Evolutionary conservation across 768 basidiomycete genomes (phyloP).

Genomic region (Mycena pura): DNA sequence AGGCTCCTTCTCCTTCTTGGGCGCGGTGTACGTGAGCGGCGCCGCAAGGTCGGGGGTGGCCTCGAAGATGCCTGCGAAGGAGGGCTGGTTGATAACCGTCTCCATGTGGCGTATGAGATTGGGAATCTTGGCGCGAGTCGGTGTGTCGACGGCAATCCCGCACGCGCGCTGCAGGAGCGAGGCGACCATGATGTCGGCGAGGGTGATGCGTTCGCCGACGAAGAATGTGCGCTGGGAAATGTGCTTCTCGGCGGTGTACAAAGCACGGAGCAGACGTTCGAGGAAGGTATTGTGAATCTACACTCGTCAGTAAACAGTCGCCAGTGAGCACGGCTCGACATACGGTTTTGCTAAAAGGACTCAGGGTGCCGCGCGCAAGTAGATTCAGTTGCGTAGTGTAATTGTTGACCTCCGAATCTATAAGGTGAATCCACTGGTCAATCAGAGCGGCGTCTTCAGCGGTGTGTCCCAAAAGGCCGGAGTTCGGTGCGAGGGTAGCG

Average conservation of each 20-base stretch:
- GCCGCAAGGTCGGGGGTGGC: conserved; percentile 69
- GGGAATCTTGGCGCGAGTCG: neutral
- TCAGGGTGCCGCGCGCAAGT: too few species aligned
- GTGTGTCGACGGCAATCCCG: conserved; percentile 1
- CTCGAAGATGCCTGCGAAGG: neutral
- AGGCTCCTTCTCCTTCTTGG: conserved; percentile 55
- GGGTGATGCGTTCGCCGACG: conserved; percentile 90
- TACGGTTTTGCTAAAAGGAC: too few species aligned
- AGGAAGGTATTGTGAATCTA: neutral
- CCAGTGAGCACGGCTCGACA: too few species aligned
- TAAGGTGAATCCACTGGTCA: conserved; percentile 84
- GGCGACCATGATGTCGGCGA: conserved; percentile 84
- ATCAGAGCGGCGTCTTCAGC: conserved; percentile 73
- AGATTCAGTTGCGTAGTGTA: conserved; percentile 60
- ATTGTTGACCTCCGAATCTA: conserved; percentile 66
- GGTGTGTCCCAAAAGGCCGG: conserved; percentile 72
- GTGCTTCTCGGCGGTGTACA: conserved; percentile 73
- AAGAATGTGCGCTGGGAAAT: conserved; percentile 84
- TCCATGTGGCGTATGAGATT: neutral
- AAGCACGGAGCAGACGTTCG: conserved; percentile 40
- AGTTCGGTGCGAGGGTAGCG: conserved; percentile 75
- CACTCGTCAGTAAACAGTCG: too few species aligned
- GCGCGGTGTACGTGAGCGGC: conserved; percentile 71
- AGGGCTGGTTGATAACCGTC: neutral
- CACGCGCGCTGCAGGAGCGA: conserved; percentile 60